Conservation (phyloP, 768 basidiomycete species). For the Psilocybe subaeruginosa region DNA sequence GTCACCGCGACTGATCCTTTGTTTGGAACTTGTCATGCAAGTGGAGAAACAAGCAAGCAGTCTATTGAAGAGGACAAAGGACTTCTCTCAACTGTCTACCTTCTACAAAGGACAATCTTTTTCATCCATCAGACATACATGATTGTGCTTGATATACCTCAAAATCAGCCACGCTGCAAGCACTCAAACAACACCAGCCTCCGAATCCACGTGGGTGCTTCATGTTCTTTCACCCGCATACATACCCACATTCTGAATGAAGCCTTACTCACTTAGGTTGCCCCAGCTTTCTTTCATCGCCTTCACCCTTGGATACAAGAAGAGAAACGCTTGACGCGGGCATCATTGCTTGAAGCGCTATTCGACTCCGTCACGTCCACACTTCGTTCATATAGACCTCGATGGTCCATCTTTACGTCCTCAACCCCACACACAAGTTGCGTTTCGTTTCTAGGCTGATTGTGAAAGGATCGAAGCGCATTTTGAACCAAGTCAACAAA, state of each 20-base stretch:
- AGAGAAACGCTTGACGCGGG: background rate
- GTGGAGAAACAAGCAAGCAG: background rate
- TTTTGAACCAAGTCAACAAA: constrained; percentile 16
- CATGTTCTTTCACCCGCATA: constrained; percentile 33
- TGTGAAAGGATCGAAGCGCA: constrained; percentile 34
- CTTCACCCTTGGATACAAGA: constrained; percentile 9
- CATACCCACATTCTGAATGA: constrained; percentile 21
- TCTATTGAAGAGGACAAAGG: background rate
- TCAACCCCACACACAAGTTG: constrained; percentile 40
- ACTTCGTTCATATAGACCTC: constrained; percentile 15
- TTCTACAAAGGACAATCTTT: constrained; percentile 1
- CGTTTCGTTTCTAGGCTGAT: constrained; percentile 34
- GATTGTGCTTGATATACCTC: constrained; percentile 6
- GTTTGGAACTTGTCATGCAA: background rate
- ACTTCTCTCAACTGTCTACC: background rate
- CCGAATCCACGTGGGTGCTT: constrained; percentile 38
- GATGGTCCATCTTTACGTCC: constrained; percentile 42
- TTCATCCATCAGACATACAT: constrained; percentile 1
- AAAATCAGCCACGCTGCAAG: background rate
- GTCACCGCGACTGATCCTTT: background rate
- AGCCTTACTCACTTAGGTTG: constrained; percentile 13
- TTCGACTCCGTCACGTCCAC: constrained; percentile 1
- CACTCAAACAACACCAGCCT: constrained; percentile 6
- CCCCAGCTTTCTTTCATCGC: constrained; percentile 18
- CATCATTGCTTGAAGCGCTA: constrained; percentile 7